Conservation (phyloP, 208 protist genomes). For the Crithidia bombi region DNA sequence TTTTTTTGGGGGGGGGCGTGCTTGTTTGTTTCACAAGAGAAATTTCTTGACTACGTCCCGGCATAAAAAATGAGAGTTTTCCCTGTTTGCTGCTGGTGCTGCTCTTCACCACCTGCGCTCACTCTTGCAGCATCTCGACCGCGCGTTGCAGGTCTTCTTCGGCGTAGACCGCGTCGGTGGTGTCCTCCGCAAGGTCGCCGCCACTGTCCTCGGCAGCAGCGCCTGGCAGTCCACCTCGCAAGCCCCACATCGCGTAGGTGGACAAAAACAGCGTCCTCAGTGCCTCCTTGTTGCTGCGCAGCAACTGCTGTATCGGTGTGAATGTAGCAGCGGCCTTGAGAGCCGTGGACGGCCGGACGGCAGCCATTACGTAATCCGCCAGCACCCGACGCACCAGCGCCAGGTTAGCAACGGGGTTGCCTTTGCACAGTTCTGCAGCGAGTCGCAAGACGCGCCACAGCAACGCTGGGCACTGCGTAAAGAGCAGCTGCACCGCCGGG, state of each 20-base stretch:
- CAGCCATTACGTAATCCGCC: conserved; percentile 31
- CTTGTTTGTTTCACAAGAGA: background rate
- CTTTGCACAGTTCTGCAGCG: conserved; percentile 19
- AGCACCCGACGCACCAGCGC: conserved; percentile 30
- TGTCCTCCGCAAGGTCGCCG: conserved; percentile 7
- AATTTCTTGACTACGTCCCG: too few relatives aligned
- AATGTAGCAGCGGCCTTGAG: background rate
- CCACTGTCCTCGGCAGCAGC: background rate
- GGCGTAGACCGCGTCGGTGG: conserved; percentile 2
- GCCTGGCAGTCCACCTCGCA: background rate
- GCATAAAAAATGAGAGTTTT: background rate
- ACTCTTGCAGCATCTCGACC: conserved; percentile 12
- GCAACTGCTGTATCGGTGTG: conserved; percentile 6
- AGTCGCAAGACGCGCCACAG: conserved; percentile 58
- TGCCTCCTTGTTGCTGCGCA: conserved; percentile 10
- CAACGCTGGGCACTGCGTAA: conserved; percentile 57
- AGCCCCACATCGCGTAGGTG: conserved; percentile 16
- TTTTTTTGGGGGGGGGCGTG: too few relatives aligned
- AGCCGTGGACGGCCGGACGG: background rate
- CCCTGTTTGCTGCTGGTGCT: too few relatives aligned
- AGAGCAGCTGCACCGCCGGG: conserved; percentile 34
- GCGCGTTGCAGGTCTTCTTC: conserved; percentile 12
- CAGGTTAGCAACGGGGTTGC: conserved; percentile 11
- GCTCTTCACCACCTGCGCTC: background rate
- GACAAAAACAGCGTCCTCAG: background rate